These are phyloP conservation scores for Ophiostoma fasciatum DNA, from an alignment of 2,329 filamentous ascomycete species.

Conservation along the genomic window DNA sequence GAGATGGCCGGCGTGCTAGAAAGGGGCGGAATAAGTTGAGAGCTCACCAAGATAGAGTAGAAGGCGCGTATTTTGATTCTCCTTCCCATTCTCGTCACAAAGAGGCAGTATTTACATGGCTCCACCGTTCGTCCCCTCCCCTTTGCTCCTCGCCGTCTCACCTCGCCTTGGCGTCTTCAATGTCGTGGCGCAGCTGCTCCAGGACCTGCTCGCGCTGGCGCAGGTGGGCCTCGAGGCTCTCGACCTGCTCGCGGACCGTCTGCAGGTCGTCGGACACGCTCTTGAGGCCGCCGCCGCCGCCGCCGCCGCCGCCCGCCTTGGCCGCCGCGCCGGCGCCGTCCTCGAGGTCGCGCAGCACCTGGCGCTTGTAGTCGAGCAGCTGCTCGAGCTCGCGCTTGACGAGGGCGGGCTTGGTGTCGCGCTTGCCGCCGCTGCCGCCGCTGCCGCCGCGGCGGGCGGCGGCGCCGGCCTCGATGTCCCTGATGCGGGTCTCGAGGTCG, in stretches of 20 bases:
- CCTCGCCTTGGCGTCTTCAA: conserved; percentile 65
- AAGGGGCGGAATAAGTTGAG: too few species aligned
- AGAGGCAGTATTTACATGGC: not conserved
- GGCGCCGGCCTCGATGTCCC: conserved; percentile 61
- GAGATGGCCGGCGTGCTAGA: too few species aligned
- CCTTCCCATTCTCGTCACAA: too few species aligned
- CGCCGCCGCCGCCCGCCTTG: conserved; percentile 52
- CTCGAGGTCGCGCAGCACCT: conserved; percentile 61
- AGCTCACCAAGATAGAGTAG: too few species aligned
- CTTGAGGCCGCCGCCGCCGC: too few species aligned
- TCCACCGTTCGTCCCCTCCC: not conserved
- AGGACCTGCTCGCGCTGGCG: conserved; percentile 60
- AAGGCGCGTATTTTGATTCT: too few species aligned
- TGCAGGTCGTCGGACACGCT: conserved; percentile 73
- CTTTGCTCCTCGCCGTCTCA: not conserved
- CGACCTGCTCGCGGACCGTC: conserved; percentile 86
- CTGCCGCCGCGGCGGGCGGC: conserved; percentile 29
- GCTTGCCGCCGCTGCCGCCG: conserved; percentile 32
- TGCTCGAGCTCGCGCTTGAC: conserved; percentile 92
- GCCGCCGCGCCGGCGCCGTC: conserved; percentile 53
- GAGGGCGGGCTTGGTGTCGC: conserved; percentile 72
- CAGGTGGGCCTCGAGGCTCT: conserved; percentile 75
- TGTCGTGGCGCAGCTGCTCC: conserved; percentile 57
- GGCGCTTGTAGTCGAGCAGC: conserved; percentile 85
- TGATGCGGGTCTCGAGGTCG: conserved; percentile 79